These are phyloP conservation scores for Candida montana DNA, from an alignment of 805 yeast genomes.

Conservation along the genomic window DNA sequence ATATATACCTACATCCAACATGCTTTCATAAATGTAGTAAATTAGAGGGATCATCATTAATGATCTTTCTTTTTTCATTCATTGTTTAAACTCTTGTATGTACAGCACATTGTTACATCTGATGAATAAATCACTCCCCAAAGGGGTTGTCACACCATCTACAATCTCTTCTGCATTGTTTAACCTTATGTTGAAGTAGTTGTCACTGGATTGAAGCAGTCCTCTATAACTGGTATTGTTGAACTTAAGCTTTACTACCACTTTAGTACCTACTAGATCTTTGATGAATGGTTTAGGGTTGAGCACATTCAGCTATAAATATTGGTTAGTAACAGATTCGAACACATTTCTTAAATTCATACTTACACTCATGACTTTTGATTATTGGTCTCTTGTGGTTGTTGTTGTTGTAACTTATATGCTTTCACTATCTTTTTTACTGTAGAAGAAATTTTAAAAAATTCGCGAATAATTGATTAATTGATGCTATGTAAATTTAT, in stretches of 20 bases:
- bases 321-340: too few species aligned
- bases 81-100: conserved; percentile 19
- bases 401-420: too few species aligned
- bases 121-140: conserved; percentile 73
- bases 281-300: conserved; percentile 90
- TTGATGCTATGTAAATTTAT: too few species aligned
- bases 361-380: too few species aligned
- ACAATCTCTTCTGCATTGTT: conserved; percentile 53
- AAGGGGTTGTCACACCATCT: conserved; percentile 42
- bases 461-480: too few species aligned
- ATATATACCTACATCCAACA: conserved; percentile 5
- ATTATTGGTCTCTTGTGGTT: too few species aligned
- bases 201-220: conserved; percentile 70
- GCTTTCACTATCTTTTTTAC: too few species aligned
- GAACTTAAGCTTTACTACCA: conserved; percentile 82
- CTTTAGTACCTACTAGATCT: conserved; percentile 63
- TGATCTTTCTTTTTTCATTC: not conserved
- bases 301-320: conserved; percentile 50
- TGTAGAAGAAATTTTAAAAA: too few species aligned
- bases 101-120: conserved; percentile 86
- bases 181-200: conserved; percentile 85
- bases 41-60: not conserved
- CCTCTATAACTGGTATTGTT: conserved; percentile 87
- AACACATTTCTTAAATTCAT: too few species aligned
- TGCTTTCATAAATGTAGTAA: not conserved